Base-by-base conservation (phyloP, 2,329 filamentous ascomycete species). In the Aureobasidium subglaciale region DNA sequence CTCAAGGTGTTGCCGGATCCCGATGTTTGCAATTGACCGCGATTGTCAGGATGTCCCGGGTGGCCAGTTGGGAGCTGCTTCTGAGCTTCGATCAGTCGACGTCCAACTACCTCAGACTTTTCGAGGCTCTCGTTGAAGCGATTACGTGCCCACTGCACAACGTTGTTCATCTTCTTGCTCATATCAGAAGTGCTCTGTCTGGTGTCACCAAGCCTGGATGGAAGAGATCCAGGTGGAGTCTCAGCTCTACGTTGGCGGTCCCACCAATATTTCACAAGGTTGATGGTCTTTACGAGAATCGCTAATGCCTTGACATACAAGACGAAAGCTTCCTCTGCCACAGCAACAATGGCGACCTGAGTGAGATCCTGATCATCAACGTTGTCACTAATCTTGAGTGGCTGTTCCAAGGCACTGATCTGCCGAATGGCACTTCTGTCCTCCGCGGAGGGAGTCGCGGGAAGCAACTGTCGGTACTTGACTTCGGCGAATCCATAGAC, bases 401-500 rank as follows among this genome's bases (percentile, higher is more conserved):
- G 50, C 60, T 77, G 66, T 4, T 86, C 82, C 8, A 74, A 67
- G 4, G 74, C 73, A n/a, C 80, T 70, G 13, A 85, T 83, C 50
- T 71, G 68, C 48, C 73, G 73, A 40, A 77, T 73, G 6, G 86
- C 85, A 4, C 90, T 78, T 5, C 83, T 84, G 62, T 87, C 83
- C 46, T 88, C 84, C 61, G 80, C 81, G 0, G 88, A 92, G 1
- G 92, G 93, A 1, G 89, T 84, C 41, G 93, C 75, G 3, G 93
- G 93, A 48, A 96, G 83, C n/a, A 99, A 80, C 70, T 99, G 93
- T 71, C 95, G 93, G 72, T 95, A 96, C 71, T 99, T 99, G 67
- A 99, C 92, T 72, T 99, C 92, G 5, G 93, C 93, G 71, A 99
- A 97, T 3, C 92, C 91, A 68, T 91, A 99, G 2, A 99, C 91